Conservation (phyloP, 805 yeast genomes). For the Candida ipomoeae region DNA sequence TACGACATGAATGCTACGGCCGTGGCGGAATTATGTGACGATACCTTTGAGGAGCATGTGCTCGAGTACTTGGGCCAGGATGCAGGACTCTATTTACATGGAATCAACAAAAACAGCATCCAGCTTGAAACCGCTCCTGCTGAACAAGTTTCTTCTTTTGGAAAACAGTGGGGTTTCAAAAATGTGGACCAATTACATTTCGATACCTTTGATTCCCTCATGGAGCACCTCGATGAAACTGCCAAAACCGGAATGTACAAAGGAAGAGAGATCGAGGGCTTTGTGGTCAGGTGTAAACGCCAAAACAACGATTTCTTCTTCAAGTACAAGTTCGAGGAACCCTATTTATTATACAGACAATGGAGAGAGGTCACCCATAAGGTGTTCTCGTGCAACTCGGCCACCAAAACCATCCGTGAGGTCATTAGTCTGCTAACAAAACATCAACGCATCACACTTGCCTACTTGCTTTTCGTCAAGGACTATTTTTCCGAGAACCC, state of each 20-base stretch:
- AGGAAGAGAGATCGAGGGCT: constrained; percentile 82
- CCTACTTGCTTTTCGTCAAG: constrained; percentile 64
- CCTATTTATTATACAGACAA: constrained; percentile 84
- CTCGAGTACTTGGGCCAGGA: constrained; percentile 60
- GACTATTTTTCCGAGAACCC: constrained; percentile 52
- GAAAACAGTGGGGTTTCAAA: constrained; percentile 65
- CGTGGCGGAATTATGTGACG: constrained; percentile 91
- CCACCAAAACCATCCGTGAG: constrained; percentile 18
- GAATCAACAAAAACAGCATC: constrained; percentile 67
- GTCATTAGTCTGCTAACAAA: constrained; percentile 30
- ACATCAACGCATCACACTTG: constrained; percentile 58
- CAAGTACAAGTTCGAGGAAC: constrained; percentile 94
- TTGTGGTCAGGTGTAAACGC: constrained; percentile 70
- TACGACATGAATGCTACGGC: constrained; percentile 63
- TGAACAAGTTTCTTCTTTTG: constrained; percentile 56
- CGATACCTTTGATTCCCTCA: constrained; percentile 38
- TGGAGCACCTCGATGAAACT: constrained; percentile 50
- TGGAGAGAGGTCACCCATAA: constrained; percentile 82
- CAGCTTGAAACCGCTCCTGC: constrained; percentile 64
- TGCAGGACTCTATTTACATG: constrained; percentile 88
- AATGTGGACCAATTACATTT: constrained; percentile 46
- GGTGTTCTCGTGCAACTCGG: constrained; percentile 37
- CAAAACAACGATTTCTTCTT: constrained; percentile 59
- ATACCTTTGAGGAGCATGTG: constrained; percentile 89
- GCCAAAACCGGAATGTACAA: constrained; percentile 67